These are phyloP conservation scores for Babesia gibsoni DNA, from an alignment of 169 alveolate genomes.

Conservation along the genomic window DNA sequence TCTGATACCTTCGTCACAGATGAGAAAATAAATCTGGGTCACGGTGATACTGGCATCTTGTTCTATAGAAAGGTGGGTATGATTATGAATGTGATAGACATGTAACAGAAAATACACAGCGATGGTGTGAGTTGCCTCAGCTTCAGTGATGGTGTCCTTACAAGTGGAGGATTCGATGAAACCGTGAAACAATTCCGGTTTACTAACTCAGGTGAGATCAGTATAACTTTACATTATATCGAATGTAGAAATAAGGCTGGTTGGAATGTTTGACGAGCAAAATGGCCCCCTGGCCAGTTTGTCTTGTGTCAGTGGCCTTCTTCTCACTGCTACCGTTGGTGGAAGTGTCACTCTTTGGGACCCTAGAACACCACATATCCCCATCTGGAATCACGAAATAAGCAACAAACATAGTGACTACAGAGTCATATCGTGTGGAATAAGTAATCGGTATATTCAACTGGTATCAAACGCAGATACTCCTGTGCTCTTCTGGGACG, in stretches of 20 bases:
- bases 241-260: slow-evolving; percentile 29
- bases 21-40: neutral
- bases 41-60: slow-evolving; percentile 4
- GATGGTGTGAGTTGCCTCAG: slow-evolving; percentile 67
- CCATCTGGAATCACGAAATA: slow-evolving; percentile 58
- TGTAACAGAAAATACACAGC: slow-evolving; percentile 43
- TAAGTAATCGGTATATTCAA: slow-evolving; percentile 57
- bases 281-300: slow-evolving; percentile 21
- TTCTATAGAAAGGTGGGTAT: slow-evolving; percentile 3
- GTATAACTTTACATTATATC: slow-evolving; percentile 17
- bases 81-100: too few relatives aligned
- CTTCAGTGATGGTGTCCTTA: slow-evolving; percentile 41
- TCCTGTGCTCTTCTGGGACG: slow-evolving; percentile 64
- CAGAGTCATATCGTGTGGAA: slow-evolving; percentile 38
- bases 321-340: slow-evolving; percentile 26
- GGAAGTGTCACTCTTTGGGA: slow-evolving; percentile 62
- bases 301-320: slow-evolving; percentile 18
- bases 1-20: neutral
- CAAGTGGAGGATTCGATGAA: slow-evolving; percentile 72
- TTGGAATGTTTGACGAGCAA: slow-evolving; percentile 57
- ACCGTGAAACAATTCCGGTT: slow-evolving; percentile 62
- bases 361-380: slow-evolving; percentile 53
- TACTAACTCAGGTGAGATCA: slow-evolving; percentile 46
- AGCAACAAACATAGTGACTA: neutral
- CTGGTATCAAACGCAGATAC: slow-evolving; percentile 24